Evolutionary conservation across 2,329 filamentous ascomycete genomes (phyloP).

Genomic region (Colletotrichum endophyticum): DNA sequence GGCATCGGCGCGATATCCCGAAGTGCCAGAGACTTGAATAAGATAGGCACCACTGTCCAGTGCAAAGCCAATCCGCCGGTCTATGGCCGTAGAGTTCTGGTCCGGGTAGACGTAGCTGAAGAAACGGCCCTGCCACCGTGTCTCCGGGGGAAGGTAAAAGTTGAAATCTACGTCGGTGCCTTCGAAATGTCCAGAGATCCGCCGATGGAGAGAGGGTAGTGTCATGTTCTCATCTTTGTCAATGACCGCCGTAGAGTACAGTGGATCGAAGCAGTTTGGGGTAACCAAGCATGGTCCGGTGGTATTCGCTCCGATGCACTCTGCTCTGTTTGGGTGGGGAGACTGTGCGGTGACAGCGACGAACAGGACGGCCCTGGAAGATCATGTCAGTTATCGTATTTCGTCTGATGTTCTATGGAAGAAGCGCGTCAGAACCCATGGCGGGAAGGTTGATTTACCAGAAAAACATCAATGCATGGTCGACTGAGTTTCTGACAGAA

Average conservation of each 20-base stretch:
- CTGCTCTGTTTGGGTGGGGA: rapidly evolving
- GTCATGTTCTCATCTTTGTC: neutral
- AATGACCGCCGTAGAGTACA: neutral
- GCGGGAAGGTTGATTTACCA: neutral
- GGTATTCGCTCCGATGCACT: neutral
- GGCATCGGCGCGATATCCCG: slow-evolving; percentile 25
- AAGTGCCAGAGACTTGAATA: slow-evolving; percentile 15
- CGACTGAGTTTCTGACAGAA: neutral
- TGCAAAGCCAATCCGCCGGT: slow-evolving; percentile 18
- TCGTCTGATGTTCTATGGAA: rapidly evolving
- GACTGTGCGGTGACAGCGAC: neutral
- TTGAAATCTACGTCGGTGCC: slow-evolving; percentile 24
- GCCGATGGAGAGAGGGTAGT: slow-evolving; percentile 15
- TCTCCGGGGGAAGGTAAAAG: slow-evolving; percentile 23
- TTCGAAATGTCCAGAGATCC: slow-evolving; percentile 22
- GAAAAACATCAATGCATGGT: neutral
- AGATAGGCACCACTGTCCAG: slow-evolving; percentile 23
- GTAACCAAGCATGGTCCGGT: neutral
- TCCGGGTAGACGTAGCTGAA: slow-evolving; percentile 25
- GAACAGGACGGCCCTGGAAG: neutral
- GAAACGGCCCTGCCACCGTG: slow-evolving; percentile 21
- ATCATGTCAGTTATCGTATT: neutral
- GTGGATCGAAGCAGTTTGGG: neutral
- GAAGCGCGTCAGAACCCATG: neutral
- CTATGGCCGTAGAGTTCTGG: slow-evolving; percentile 8